Conservation (phyloP, 2,329 filamentous ascomycete genomes). For the Ophiostoma australiae region DNA sequence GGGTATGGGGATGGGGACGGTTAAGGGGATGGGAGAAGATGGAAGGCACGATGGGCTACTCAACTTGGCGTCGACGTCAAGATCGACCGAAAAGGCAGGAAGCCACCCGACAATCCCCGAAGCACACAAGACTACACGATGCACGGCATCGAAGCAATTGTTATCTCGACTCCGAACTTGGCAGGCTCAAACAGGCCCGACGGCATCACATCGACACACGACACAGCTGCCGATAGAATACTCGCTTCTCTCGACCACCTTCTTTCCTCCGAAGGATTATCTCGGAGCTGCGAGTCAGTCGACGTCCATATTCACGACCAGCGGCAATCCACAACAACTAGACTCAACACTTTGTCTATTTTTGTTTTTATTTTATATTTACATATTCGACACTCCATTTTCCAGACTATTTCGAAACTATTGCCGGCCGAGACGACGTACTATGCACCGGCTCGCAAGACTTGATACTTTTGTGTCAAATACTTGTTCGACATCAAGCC, state of each 20-base stretch:
- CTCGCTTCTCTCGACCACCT: not conserved
- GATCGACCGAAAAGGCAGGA: not conserved
- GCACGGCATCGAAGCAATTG: not conserved
- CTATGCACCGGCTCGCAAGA: not conserved
- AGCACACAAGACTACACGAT: not conserved
- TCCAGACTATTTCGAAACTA: not conserved
- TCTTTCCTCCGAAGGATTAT: not conserved
- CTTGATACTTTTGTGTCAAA: not conserved
- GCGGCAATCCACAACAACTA: not conserved
- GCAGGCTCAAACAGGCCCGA: not conserved
- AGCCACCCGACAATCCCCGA: not conserved
- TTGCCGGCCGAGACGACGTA: not conserved
- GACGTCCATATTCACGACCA: not conserved
- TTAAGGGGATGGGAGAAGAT: not conserved
- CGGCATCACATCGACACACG: not conserved
- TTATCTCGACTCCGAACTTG: not conserved
- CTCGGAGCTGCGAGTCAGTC: constrained; percentile 5
- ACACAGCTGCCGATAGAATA: not conserved
- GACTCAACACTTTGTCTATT: not conserved
- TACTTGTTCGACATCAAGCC: not conserved
- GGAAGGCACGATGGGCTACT: constrained; percentile 4
- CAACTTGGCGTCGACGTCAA: constrained; percentile 3
- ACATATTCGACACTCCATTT: not conserved
- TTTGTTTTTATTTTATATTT: not conserved
- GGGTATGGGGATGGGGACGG: not conserved